These are phyloP conservation scores for Phyllosticta capitalensis DNA, from an alignment of 2,329 filamentous ascomycete species.

Conservation along the genomic window DNA sequence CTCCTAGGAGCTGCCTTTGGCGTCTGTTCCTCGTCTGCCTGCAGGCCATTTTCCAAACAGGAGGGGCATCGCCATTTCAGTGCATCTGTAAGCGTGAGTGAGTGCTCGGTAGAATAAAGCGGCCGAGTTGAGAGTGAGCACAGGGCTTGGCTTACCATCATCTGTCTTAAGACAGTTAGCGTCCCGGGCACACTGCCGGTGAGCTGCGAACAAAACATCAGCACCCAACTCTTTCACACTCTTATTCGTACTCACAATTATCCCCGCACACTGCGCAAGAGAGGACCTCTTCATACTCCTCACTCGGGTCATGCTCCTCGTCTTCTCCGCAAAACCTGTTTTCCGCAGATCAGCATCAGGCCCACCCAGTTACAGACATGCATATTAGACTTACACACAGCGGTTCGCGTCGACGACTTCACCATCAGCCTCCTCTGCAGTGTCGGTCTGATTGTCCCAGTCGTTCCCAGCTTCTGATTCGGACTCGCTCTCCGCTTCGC, in stretches of 20 bases:
- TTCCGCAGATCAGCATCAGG: constrained; percentile 11
- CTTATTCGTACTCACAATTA: constrained; percentile 54
- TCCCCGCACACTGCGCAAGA: constrained; percentile 70
- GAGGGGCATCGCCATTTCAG: constrained; percentile 53
- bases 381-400: constrained; percentile 50
- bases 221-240: constrained; percentile 13
- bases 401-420: constrained; percentile 44
- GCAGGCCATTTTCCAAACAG: constrained; percentile 44
- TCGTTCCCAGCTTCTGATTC: constrained; percentile 50
- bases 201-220: constrained; percentile 54
- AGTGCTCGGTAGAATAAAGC: constrained; percentile 8
- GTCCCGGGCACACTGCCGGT: constrained; percentile 79
- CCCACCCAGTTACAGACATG: constrained; percentile 19
- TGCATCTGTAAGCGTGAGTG: constrained; percentile 35
- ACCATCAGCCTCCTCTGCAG: constrained; percentile 48
- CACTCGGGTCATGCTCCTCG: constrained; percentile 72
- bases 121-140: constrained; percentile 8
- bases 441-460: constrained; percentile 44
- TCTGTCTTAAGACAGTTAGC: constrained; percentile 52
- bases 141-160: constrained; percentile 47
- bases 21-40: constrained; percentile 34
- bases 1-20: constrained; percentile 36
- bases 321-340: constrained; percentile 70
- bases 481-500: constrained; percentile 26
- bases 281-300: constrained; percentile 72